Evolutionary conservation across 2,329 filamentous ascomycete species (phyloP), one percentile per base, ranked within the genome.

Genomic region (Magnaporthales sp.): DNA sequence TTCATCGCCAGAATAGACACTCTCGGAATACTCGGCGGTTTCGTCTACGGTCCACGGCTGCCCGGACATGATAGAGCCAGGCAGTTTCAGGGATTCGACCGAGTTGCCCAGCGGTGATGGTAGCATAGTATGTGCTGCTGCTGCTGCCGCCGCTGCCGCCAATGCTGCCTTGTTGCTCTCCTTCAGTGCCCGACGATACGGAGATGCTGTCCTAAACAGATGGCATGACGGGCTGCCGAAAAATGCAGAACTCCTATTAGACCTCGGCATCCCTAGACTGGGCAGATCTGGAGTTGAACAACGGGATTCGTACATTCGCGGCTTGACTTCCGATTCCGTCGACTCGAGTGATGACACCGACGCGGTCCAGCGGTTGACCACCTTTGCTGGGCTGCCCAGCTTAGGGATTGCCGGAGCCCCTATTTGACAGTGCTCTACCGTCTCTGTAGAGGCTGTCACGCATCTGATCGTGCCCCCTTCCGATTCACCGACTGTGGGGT

Each of bases 161-260:
- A 78, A 71, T 19, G 76, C 75, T 8, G 75, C 71, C 66, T 76
- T 75, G 70, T 84, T 84, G 1, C 75, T 81, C 64, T 80, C 78
- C 61, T 78, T 80, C 32, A 88, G 71, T 2, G 81, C 82, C 29
- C 81, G 81, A 3, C 85, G 81, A 69, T 83, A 89, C 0, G 85
- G 84, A 66, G 84, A 88, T 29, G 79, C 76, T 0, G 83, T 83
- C 30, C 84, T 79, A 68, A 86, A 85, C 0, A 86, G 74, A 68
- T 84, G 81, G 19, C 79, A 80, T 1, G 78, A 75, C 2, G 82
- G 81, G 61, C 83, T 86, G 1, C 80, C 82, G 69, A 84, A 84
- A 69, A 85, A 83, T 0, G 79, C 80, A 1, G 82, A 83, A 67
- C 77, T 80, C 26, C 79, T 76, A 64, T 81, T 67, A 24, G 61